A percentile compares a stretch with the other conserved stretches of the same genome.
Conservation (phyloP, 2,329 filamentous ascomycete genomes). For the Fusarium nanum region DNA sequence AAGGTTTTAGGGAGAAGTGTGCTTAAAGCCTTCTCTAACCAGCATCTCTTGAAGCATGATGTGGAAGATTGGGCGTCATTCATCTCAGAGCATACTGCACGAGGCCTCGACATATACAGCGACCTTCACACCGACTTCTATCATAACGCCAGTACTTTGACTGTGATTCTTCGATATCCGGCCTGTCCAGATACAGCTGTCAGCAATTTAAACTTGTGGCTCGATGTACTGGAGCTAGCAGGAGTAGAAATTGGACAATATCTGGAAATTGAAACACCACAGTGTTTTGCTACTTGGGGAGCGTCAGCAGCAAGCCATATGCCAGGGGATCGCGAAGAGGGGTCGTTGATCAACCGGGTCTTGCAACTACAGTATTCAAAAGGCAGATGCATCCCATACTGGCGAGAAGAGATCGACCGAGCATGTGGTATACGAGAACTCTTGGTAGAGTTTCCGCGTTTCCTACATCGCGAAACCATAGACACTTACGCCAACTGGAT, state of each 20-base stretch:
- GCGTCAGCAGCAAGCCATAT: rapidly evolving
- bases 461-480: rapidly evolving
- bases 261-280: neutral
- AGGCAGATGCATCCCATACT: neutral
- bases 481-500: rapidly evolving
- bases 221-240: neutral
- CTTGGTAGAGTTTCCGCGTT: neutral
- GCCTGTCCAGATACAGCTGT: neutral
- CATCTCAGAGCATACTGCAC: rapidly evolving
- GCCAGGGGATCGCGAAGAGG: rapidly evolving
- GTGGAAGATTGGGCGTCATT: neutral
- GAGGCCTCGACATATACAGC: neutral
- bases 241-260: neutral
- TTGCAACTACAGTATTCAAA: rapidly evolving
- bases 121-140: rapidly evolving
- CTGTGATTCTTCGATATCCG: rapidly evolving
- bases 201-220: neutral
- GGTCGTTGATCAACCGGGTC: neutral
- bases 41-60: rapidly evolving
- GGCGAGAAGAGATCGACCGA: neutral
- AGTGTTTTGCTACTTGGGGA: neutral
- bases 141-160: rapidly evolving
- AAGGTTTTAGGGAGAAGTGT: rapidly evolving
- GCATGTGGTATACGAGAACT: neutral
- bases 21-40: rapidly evolving